Conservation (phyloP, 23 red algal genomes). For the Agarophyton chilense region DNA sequence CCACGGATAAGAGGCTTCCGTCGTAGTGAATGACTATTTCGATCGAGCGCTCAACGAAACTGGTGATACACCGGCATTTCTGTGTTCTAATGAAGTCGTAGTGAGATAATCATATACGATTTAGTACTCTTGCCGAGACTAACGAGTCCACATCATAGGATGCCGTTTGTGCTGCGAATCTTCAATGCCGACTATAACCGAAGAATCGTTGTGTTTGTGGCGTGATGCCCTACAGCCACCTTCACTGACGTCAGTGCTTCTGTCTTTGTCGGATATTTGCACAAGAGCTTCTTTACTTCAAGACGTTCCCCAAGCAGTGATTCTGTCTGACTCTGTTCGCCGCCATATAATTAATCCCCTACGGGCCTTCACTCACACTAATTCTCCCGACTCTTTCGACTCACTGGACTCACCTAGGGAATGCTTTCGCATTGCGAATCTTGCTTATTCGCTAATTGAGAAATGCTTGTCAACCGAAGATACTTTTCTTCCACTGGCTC, state of each 20-base stretch:
- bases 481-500: not conserved
- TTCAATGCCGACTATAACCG: not conserved
- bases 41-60: not conserved
- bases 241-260: not conserved
- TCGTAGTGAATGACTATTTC: not conserved
- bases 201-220: not conserved
- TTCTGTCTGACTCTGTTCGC: constrained; percentile 6
- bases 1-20: no score
- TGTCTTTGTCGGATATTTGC: not conserved
- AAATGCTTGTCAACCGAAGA: not conserved
- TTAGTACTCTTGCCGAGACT: no score
- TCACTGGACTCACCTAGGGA: not conserved
- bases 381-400: not conserved
- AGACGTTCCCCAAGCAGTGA: not conserved
- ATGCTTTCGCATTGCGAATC: not conserved
- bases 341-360: not conserved
- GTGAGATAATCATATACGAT: no score
- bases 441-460: not conserved
- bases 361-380: not conserved
- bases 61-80: not conserved
- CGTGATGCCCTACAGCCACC: not conserved
- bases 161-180: not conserved
- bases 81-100: not conserved
- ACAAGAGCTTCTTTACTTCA: not conserved
- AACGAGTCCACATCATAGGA: not conserved